Evolutionary conservation across 2,329 filamentous ascomycete genomes (phyloP), one percentile per base, ranked within the genome.

Genomic region (Arthroderma sp.): DNA sequence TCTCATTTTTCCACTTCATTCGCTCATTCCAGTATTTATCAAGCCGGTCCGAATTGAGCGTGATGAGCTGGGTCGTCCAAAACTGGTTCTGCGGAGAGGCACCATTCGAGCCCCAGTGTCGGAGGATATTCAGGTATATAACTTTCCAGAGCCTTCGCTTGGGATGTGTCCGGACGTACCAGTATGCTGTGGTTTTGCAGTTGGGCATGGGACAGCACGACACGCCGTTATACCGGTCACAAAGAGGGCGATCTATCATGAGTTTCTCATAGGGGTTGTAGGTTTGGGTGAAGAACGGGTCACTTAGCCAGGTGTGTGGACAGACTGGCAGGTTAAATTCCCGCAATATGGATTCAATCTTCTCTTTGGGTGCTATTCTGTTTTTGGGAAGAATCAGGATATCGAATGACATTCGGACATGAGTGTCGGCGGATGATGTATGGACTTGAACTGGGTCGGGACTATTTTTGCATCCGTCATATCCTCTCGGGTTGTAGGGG

Each of bases 301-400:
- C 39, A 34, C 43, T 42, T 9, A 50, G 40, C 5, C 45, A 40
- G 4, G 29, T 32, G 33, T 50, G 48, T 15, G 48, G 48, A 31
- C 48, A 50, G 5, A 41, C 43, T 29, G 46, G 48, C 11, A 50
- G 40, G 33, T 48, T 36, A 34, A 48, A 50, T 9, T 33, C 41
- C 28, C 36, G 27, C 3, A 50, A 40, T 22, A 50, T 48, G 30
- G 28, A 36, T 22, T 33, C 38, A n/a, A 50, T 47, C 29, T 45
- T 43, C 27, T 40, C 38, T 6, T 32, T 43, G 1, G 48, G 39
- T 3, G 42, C 45, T n/a, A 30, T 22, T 6, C 27, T 33, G 9
- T 46, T 39, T 42, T 37, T 45, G 28, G 48, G 48, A 2, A 50
- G 40, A 7, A 40, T 43, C 7, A 47, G 41, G n/a, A 41, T n/a